Evolutionary conservation across 2,329 filamentous ascomycete genomes (phyloP), one percentile per base, ranked within the genome.

Genomic region (Lasiodiplodia hormozganensis): DNA sequence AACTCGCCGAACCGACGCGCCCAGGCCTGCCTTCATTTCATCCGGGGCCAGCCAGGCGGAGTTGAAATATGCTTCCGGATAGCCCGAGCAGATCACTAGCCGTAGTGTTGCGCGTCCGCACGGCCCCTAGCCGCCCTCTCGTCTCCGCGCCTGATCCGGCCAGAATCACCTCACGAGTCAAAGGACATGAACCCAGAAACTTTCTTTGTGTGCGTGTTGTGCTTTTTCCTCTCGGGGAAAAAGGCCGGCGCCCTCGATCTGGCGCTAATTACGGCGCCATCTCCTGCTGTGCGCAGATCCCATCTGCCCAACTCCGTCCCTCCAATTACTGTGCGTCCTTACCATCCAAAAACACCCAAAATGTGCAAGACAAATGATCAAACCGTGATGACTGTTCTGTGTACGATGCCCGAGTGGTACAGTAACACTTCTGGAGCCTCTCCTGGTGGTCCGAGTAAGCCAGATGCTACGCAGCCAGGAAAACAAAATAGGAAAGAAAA

Each of bases 191-290:
- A 64, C 47, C 60, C 60, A 64, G 60, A 64, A 52, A 64, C 47
- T 47, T 64, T 64, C 60, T 51, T 64, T 64, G 58, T 49, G 56
- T 60, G 54, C 34, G 8, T 57, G 57, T 62, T 47, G 51, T 38
- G 43, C 51, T 64, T 64, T 64, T 64, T 49, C 60, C 60, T 64
- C 60, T 51, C 34, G 36, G 47, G 36, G 47, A 25, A 64, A 51
- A 31, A 28, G 6, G 40, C 28, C 60, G n/a, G 28, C 18, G 34
- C 34, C n/a, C 51, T 21, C 31, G 51, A 65, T 65, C 62, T 56
- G 62, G 54, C 62, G 51, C 62, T 65, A 56, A 65, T 65, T 56
- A 65, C 62, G 31, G 62, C 51, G 62, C 25, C 40, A 65, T 56
- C 49, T 65, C 62, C 51, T 56, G 62, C 51, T 16, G 43, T 47